Percentiles rank a stretch among this genome's conserved stretches.
Evolutionary conservation across 192 early-diverging fungal genomes (phyloP).

Genomic region (Coemansia sp.): DNA sequence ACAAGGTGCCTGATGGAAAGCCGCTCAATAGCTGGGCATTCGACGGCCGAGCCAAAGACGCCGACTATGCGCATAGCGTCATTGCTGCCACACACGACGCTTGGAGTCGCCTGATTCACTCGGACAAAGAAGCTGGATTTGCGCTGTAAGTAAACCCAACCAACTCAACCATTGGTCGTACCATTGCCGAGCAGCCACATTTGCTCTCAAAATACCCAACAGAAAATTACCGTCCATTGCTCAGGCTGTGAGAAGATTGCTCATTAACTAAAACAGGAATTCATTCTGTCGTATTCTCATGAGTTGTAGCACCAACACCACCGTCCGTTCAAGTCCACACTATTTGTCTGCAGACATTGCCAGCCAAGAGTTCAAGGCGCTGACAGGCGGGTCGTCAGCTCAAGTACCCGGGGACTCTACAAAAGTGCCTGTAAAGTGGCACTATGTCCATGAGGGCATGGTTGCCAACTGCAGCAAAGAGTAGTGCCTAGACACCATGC

Average conservation of each 20-base stretch:
- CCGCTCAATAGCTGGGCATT: conserved; percentile 99
- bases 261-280: neutral
- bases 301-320: conserved; percentile 37
- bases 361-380: conserved; percentile 21
- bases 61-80: conserved; percentile 87
- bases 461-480: neutral
- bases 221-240: neutral
- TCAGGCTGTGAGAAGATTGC: neutral
- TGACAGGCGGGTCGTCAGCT: conserved; percentile 13
- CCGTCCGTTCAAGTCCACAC: conserved; percentile 31
- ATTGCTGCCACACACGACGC: conserved; percentile 88
- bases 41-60: conserved; percentile 84
- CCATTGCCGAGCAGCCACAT: conserved; percentile 10
- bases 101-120: conserved; percentile 82
- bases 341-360: conserved; percentile 17
- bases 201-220: neutral
- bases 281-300: conserved; percentile 5
- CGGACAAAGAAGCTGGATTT: conserved; percentile 11
- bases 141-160: conserved; percentile 36
- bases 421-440: conserved; percentile 15
- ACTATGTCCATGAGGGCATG: conserved; percentile 24
- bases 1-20: conserved; percentile 99
- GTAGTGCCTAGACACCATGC: neutral
- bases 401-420: neutral
- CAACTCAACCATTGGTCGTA: conserved; percentile 4